Conservation (phyloP, 495 filamentous ascomycete genomes). For the Penicillium silybi region DNA sequence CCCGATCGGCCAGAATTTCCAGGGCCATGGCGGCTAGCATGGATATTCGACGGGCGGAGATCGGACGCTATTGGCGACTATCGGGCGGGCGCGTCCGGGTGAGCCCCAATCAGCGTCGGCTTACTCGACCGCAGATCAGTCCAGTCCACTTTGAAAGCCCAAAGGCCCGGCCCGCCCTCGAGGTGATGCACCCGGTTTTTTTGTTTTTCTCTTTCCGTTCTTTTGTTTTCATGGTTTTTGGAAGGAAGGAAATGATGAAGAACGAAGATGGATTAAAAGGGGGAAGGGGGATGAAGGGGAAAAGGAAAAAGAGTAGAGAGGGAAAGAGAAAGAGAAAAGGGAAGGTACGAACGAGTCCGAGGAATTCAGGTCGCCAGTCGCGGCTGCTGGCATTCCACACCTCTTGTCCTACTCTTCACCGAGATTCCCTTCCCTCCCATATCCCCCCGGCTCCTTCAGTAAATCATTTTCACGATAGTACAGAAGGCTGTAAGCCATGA, state of each 20-base stretch:
- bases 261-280: no score
- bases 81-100: conserved; percentile 23
- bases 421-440: conserved; percentile 6
- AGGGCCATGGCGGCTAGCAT: conserved; percentile 36
- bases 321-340: neutral
- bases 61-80: conserved; percentile 28
- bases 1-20: conserved; percentile 22
- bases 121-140: conserved; percentile 27
- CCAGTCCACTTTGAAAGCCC: conserved; percentile 27
- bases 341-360: neutral
- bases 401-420: conserved; percentile 4
- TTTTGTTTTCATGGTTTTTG: no score
- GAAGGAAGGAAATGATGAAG: neutral
- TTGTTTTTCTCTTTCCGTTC: no score
- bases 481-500: no score
- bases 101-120: conserved; percentile 8
- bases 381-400: conserved; percentile 20
- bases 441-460: neutral
- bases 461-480: neutral
- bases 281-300: neutral
- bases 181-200: conserved; percentile 3
- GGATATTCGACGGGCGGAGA: conserved; percentile 30
- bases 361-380: conserved; percentile 24
- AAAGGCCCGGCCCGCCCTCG: conserved; percentile 31
- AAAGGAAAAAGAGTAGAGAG: neutral